A percentile compares a stretch with the other conserved stretches of the same genome.
These are phyloP conservation scores for Phytopythium litorale DNA, from an alignment of 352 stramenopile species.

Conservation along the genomic window DNA sequence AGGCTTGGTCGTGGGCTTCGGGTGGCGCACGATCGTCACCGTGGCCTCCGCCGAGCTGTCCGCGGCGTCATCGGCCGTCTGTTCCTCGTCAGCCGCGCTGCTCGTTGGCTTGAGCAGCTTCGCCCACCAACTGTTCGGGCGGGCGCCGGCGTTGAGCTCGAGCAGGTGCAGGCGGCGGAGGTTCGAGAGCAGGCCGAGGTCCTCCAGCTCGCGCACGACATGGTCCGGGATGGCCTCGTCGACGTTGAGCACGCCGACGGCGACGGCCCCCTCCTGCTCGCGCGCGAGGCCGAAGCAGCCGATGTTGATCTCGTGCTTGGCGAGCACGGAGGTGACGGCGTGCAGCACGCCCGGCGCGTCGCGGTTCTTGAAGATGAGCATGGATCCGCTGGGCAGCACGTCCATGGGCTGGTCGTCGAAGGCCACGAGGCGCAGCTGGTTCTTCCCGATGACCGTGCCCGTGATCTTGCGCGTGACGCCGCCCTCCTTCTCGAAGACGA, in stretches of 20 bases:
- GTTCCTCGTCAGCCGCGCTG: constrained; percentile 20
- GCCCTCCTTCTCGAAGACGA: constrained; percentile 90
- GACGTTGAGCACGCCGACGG: constrained; percentile 87
- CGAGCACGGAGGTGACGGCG: constrained; percentile 92
- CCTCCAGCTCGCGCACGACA: constrained; percentile 82
- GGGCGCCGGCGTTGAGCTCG: constrained; percentile 50
- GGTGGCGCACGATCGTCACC: constrained; percentile 51
- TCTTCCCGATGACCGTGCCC: constrained; percentile 88
- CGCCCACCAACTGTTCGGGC: constrained; percentile 48
- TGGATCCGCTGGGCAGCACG: constrained; percentile 81
- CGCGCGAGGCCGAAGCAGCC: constrained; percentile 89
- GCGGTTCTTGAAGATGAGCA: constrained; percentile 94
- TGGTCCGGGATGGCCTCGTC: constrained; percentile 85
- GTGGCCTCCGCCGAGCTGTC: constrained; percentile 15
- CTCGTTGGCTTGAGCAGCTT: constrained; percentile 53
- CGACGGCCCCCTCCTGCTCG: constrained; percentile 51
- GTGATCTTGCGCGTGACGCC: constrained; percentile 78
- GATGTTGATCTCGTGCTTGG: constrained; percentile 93
- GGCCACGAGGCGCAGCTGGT: constrained; percentile 82
- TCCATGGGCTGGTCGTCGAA: constrained; percentile 89
- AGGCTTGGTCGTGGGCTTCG: constrained; percentile 73
- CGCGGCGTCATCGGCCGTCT: constrained; percentile 12
- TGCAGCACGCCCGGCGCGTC: constrained; percentile 94
- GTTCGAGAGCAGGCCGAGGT: constrained; percentile 72
- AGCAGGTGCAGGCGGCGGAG: constrained; percentile 84